Conservation (phyloP, 768 basidiomycete species). For the Chiua virens region DNA sequence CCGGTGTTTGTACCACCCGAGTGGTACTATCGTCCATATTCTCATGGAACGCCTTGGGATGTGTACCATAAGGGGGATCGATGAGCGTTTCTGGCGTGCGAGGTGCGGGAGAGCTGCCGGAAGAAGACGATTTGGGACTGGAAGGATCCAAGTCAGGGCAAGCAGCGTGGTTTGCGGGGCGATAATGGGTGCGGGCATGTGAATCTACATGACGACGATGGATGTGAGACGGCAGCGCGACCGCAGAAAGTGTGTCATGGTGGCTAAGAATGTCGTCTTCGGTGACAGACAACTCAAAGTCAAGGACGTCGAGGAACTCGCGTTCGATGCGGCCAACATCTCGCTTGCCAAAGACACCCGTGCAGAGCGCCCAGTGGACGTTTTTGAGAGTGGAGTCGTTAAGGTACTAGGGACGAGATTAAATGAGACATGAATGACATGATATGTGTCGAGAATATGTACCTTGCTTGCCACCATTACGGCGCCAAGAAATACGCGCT, state of each 20-base stretch:
- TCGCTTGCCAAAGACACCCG: slow-evolving; percentile 78
- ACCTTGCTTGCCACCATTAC: slow-evolving; percentile 87
- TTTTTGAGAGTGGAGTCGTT: slow-evolving; percentile 92
- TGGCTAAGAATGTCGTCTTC: slow-evolving; percentile 62
- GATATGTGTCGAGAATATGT: slow-evolving; percentile 22
- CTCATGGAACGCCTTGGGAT: slow-evolving; percentile 30
- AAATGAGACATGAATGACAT: slow-evolving; percentile 5
- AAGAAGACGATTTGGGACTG: slow-evolving; percentile 39
- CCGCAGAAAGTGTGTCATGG: slow-evolving; percentile 36
- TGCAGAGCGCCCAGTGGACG: slow-evolving; percentile 86
- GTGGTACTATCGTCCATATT: slow-evolving; percentile 26
- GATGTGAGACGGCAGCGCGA: slow-evolving; percentile 26
- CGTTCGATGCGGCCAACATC: slow-evolving; percentile 81
- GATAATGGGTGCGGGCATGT: slow-evolving; percentile 19
- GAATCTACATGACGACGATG: slow-evolving; percentile 28
- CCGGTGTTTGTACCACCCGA: slow-evolving; percentile 21
- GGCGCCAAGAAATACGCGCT: slow-evolving; percentile 90
- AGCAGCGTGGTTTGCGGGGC: slow-evolving; percentile 13
- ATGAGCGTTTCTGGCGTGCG: slow-evolving; percentile 29
- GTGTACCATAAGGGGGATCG: slow-evolving; percentile 19
- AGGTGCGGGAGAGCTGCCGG: slow-evolving; percentile 34
- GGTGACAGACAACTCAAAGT: slow-evolving; percentile 67
- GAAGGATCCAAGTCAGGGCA: slow-evolving; percentile 48
- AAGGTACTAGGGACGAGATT: slow-evolving; percentile 51
- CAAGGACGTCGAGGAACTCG: slow-evolving; percentile 78